Evolutionary conservation across 169 alveolate genomes (phyloP).

Genomic region (Plasmodium sp.): DNA sequence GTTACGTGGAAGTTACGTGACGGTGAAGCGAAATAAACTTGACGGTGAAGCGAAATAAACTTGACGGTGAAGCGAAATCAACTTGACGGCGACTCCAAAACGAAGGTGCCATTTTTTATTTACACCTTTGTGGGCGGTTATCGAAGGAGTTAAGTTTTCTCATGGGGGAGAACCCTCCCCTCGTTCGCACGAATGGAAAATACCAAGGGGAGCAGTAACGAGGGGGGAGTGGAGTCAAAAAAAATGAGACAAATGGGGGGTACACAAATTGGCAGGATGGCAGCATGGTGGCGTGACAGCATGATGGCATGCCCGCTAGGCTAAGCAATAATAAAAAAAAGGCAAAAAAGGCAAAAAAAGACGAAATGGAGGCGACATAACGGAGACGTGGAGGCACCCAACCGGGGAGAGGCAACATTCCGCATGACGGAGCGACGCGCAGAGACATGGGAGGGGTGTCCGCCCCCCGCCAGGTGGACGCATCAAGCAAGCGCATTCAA

Average conservation of each 20-base stretch:
- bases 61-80: background rate
- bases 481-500: constrained; percentile 37
- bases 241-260: background rate
- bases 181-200: background rate
- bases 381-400: background rate
- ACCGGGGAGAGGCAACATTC: background rate
- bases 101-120: background rate
- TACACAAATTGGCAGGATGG: background rate
- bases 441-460: background rate
- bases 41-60: background rate
- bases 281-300: background rate
- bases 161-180: background rate
- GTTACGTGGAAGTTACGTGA: too few species aligned
- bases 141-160: background rate
- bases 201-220: background rate
- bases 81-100: background rate
- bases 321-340: background rate
- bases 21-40: too few species aligned
- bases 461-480: background rate
- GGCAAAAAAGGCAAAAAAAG: background rate
- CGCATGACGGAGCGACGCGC: background rate
- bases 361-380: too few species aligned
- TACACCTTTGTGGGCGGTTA: background rate
- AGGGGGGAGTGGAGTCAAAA: background rate
- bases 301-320: background rate